Base-by-base conservation (phyloP, 139 green algal species). In the Closterium sp. region DNA sequence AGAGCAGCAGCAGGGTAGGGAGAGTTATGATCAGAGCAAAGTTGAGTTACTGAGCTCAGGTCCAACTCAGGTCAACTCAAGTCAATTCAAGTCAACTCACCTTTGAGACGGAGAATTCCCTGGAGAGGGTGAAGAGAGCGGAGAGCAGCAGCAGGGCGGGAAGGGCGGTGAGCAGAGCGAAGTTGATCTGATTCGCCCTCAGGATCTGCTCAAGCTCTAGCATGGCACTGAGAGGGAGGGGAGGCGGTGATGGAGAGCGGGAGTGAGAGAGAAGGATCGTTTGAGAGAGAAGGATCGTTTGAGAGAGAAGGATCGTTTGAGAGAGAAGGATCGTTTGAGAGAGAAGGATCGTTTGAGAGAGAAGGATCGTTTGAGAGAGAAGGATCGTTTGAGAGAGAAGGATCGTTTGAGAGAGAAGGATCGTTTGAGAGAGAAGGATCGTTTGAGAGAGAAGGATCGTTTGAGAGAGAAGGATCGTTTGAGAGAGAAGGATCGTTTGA, bases 131-230 rank as follows among this genome's bases (percentile, higher is more conserved):
- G 32, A 96, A 30, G 6, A 89, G 55, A 23, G 81, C 86, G 34
- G 93, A 94, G 23, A 91, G 94, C 30, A 98, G 88, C 36, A 97
- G 76, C 38, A 98, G 93, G 19, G 95, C 91, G 21, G 96, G 96
- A 7, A 98, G 87, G 8, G 96, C 96, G 12, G 91, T 91, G 23
- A 94, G 34, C n/a, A 98, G 90, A 2, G 94, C 94, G 38, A 99
- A 96, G 90, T 94, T 97, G 6, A 98, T 95, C 95, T 98, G 96
- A 91, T 99, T 99, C 87, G 97, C 96, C 30, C 93, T 91, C 85
- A 98, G 95, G 81, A 98, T 97, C 92, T 99, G 97, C 91, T 99
- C 97, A 92, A 99, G 94, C 94, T 98, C 95, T 92, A 99, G 93
- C 97, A 99, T 98, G 36, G 97, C 97, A 1, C 92, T 95, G 90